phyloP scores from a whole-genome alignment of 2,329 filamentous ascomycete genomes.

The Diaporthe citrichinensis region DNA sequence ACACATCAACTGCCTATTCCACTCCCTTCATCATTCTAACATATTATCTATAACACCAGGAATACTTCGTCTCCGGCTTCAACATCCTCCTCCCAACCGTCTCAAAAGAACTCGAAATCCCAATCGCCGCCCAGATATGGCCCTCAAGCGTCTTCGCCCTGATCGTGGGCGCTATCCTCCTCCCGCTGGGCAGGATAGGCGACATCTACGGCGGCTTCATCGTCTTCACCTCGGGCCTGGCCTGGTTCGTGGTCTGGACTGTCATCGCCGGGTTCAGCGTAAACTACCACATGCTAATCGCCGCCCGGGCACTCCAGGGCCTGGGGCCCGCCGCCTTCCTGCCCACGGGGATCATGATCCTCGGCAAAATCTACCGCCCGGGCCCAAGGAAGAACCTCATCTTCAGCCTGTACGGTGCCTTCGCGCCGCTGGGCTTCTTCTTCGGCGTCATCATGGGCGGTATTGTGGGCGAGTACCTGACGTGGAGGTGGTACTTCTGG shows the following conservation, averaged over 20 bases:
- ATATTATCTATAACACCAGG: constrained; percentile 55
- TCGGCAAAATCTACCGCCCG: constrained; percentile 77
- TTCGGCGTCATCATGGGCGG: constrained; percentile 78
- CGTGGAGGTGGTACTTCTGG: constrained; percentile 80
- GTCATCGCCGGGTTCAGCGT: constrained; percentile 78
- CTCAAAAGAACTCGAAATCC: constrained; percentile 73
- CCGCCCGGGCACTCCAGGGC: constrained; percentile 81
- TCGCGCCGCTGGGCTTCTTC: constrained; percentile 71
- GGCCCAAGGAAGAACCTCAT: constrained; percentile 80
- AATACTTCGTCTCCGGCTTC: constrained; percentile 85
- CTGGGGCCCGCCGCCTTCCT: constrained; percentile 81
- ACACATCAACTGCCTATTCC: no score
- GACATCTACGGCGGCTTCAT: constrained; percentile 75
- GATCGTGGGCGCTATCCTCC: constrained; percentile 68
- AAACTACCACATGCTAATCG: constrained; percentile 78
- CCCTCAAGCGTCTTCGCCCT: constrained; percentile 73
- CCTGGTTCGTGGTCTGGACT: constrained; percentile 78
- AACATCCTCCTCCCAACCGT: constrained; percentile 79
- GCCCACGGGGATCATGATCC: constrained; percentile 77
- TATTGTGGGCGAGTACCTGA: constrained; percentile 69
- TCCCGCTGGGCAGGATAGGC: constrained; percentile 73
- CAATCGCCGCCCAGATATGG: constrained; percentile 73
- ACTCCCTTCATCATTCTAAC: not conserved
- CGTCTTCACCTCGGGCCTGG: constrained; percentile 71
- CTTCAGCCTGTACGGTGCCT: constrained; percentile 71